phyloP scores from a whole-genome alignment of 2,329 filamentous ascomycete species.

The Trichophyton schoenleinii region DNA sequence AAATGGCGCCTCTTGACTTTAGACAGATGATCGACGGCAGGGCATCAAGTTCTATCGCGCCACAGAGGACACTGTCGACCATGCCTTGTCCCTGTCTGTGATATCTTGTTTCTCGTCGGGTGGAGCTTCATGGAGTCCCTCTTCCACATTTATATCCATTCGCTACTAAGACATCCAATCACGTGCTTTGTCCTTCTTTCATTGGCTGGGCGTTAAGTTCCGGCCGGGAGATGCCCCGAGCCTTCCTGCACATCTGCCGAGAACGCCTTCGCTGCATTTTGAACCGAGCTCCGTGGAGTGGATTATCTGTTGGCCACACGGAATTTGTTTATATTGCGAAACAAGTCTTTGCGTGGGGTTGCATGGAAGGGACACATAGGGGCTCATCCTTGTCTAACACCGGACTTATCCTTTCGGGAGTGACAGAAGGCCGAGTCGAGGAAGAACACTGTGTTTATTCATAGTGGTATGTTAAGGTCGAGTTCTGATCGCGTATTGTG shows the following conservation, averaged over 20 bases:
- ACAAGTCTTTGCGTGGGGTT: background rate
- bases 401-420: background rate
- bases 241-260: background rate
- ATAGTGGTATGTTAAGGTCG: too few relatives aligned
- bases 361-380: background rate
- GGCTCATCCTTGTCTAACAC: background rate
- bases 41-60: background rate
- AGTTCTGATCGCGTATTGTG: too few relatives aligned
- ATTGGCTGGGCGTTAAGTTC: background rate
- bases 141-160: background rate
- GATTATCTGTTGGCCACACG: background rate
- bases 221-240: background rate
- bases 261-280: background rate
- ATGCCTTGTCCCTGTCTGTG: background rate
- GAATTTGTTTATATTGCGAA: background rate
- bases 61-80: background rate
- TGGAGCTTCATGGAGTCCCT: background rate
- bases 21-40: background rate
- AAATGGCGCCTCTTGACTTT: background rate
- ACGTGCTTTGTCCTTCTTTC: background rate
- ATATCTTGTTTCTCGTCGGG: background rate
- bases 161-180: background rate
- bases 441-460: too few relatives aligned
- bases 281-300: background rate
- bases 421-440: background rate